Evolutionary conservation across 192 early-diverging fungal genomes (phyloP).

Genomic region (Kappamyces sp.): DNA sequence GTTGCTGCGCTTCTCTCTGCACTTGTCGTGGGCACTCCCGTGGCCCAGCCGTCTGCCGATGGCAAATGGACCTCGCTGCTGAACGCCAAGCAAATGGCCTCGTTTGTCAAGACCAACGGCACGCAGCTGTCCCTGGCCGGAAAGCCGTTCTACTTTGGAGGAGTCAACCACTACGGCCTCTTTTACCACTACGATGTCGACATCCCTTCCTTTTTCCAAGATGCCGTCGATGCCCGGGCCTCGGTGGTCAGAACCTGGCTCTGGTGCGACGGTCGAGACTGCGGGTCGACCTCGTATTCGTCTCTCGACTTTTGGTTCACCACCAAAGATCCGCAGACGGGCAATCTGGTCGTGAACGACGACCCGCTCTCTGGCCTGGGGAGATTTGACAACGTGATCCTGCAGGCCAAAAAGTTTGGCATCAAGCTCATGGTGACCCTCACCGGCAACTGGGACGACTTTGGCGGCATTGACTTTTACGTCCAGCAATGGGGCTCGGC

Average conservation of each 20-base stretch:
- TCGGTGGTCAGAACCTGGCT: conserved; percentile 32
- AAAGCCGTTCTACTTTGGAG: conserved; percentile 26
- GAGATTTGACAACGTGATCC: conserved; percentile 27
- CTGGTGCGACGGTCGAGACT: conserved; percentile 17
- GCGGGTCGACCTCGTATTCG: not conserved
- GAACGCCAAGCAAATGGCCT: conserved; percentile 7
- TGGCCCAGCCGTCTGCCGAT: too few relatives aligned
- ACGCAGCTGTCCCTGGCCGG: not conserved
- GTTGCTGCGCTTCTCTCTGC: too few relatives aligned
- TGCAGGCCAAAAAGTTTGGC: conserved; percentile 17
- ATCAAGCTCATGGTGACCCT: conserved; percentile 29
- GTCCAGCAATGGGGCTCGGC: conserved; percentile 10
- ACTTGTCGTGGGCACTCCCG: too few relatives aligned
- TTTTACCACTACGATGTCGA: conserved; percentile 8
- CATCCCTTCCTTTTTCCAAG: conserved; percentile 18
- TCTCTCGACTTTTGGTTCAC: conserved; percentile 21
- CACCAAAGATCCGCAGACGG: not conserved
- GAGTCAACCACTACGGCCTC: conserved; percentile 28
- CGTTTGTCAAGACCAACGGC: conserved; percentile 1
- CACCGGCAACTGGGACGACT: conserved; percentile 35
- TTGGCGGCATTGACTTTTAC: conserved; percentile 33
- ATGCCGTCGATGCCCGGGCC: conserved; percentile 10
- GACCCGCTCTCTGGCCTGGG: conserved; percentile 18
- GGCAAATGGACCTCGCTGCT: too few relatives aligned
- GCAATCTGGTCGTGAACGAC: conserved; percentile 18